Base-by-base conservation (phyloP, 768 basidiomycete species). In the Gyrodon lividus region DNA sequence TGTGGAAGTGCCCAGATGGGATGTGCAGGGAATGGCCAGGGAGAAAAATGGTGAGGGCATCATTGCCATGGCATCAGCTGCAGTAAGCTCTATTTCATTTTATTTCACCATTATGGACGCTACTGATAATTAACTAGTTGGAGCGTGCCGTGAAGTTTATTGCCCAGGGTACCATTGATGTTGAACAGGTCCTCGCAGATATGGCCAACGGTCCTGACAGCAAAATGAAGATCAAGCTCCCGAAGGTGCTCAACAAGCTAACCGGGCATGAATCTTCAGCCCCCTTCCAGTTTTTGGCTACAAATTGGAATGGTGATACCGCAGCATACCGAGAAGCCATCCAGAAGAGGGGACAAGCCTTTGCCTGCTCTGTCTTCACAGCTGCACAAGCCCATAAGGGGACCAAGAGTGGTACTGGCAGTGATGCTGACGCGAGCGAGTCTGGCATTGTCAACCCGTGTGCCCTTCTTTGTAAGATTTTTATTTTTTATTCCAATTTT, bases 161-260 rank as follows among this genome's bases (percentile, higher is more conserved):
- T 17, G 20, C n/a, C 33, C 33, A 43, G 9, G 19, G 14, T 5
- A 42, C 26, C 22, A 41, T 43, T 33, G 13, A 22, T 40, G 19
- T 45, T 8, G 31, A 47, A 22, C 14, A 38, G 24, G 48, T 50
- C 9, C 23, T 42, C 14, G 40, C 44, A 12, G 39, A 37, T 5
- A 20, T 40, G 20, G 13, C 35, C 5, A n/a, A 31, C 16, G 20
- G 20, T n/a, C 14, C 38, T 13, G 43, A 46, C 3, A 5, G 35
- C 19, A 42, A 46, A 37, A 47, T 45, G 16, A 23, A 39, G 16
- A 14, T n/a, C n/a, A n/a, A n/a, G n/a, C n/a, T n/a, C n/a, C n/a
- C n/a, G n/a, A n/a, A n/a, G n/a, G n/a, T n/a, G 1, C 50, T 51
- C 30, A 55, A 55, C 30, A 39, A 51, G 35, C 37, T 16, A 16